Evolutionary conservation across 495 filamentous ascomycete genomes (phyloP).

Genomic region (Hyaloscypha bicolor): DNA sequence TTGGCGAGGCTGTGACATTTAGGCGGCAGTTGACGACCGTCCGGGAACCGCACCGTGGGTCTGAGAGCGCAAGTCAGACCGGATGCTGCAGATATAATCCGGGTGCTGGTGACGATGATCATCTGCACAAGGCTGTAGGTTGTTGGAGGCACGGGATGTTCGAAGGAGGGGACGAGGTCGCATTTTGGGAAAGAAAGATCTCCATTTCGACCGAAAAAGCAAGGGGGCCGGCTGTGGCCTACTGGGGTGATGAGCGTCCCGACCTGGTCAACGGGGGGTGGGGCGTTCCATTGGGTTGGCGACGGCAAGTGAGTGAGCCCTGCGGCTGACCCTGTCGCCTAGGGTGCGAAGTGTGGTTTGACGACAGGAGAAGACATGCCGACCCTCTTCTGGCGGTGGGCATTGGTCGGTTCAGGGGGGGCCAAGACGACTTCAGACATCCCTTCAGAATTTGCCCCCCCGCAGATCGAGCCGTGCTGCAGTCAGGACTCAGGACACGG

Average conservation of each 20-base stretch:
- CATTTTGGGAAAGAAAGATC: neutral
- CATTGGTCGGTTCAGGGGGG: neutral
- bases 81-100: conserved; percentile 2
- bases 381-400: neutral
- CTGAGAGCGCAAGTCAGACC: neutral
- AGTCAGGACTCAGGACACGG: neutral
- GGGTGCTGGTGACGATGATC: neutral
- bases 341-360: neutral
- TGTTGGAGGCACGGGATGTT: neutral
- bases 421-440: neutral
- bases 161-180: neutral
- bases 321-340: neutral
- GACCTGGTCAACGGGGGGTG: neutral
- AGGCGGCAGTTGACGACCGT: neutral
- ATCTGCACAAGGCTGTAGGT: neutral
- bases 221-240: neutral
- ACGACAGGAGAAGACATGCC: neutral
- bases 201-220: neutral
- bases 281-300: neutral
- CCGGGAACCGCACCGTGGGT: neutral
- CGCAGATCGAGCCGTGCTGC: neutral
- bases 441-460: neutral
- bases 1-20: conserved; percentile 22
- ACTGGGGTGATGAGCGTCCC: neutral
- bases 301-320: neutral